Evolutionary conservation across 2,329 filamentous ascomycete genomes (phyloP).

Genomic region (Falciphora oryzae): DNA sequence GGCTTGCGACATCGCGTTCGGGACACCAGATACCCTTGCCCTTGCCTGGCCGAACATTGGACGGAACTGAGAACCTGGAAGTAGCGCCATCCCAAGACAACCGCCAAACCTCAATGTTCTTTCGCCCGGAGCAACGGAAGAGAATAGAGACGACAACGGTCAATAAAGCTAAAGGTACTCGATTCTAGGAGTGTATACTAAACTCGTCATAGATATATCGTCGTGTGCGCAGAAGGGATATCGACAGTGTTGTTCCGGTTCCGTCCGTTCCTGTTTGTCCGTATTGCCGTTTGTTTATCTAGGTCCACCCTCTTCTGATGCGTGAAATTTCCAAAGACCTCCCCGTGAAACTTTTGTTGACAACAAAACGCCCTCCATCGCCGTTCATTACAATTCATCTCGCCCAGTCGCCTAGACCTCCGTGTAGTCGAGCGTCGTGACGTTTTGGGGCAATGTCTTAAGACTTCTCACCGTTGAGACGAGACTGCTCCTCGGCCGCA

Average conservation of each 20-base stretch:
- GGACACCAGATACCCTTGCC: no score
- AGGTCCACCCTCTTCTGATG: not conserved
- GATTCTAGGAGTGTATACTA: not conserved
- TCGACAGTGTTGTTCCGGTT: not conserved
- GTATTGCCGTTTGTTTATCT: not conserved
- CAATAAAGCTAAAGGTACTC: not conserved
- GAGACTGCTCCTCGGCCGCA: slow-evolving; percentile 51
- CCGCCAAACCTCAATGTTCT: not conserved
- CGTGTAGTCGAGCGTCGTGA: not conserved
- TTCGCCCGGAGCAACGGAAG: not conserved
- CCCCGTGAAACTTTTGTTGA: not conserved
- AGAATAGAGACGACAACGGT: not conserved
- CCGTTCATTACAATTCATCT: not conserved
- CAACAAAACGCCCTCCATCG: not conserved
- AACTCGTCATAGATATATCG: not conserved
- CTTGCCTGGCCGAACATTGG: no score
- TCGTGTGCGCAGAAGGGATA: not conserved
- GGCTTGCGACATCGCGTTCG: not conserved
- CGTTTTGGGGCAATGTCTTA: not conserved
- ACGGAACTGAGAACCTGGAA: no score
- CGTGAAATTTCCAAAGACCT: not conserved
- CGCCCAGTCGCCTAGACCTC: not conserved
- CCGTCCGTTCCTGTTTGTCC: not conserved
- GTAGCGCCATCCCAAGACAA: no score
- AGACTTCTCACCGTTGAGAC: not conserved